Conservation (phyloP, 352 stramenopile species). For the Phytophthora tentaculata region DNA sequence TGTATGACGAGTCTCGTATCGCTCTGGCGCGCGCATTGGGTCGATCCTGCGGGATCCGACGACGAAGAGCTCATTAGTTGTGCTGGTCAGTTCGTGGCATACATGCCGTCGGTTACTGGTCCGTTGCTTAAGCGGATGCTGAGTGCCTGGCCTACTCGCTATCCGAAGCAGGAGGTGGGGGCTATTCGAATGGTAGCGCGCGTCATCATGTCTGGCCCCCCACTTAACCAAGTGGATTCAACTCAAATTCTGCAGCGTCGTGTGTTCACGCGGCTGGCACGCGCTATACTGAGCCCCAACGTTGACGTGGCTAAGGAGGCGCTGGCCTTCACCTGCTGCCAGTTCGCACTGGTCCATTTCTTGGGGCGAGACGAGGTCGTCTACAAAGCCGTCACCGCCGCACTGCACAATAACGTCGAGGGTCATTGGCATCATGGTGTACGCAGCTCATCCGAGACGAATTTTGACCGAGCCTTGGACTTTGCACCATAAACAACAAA, state of each 20-base stretch:
- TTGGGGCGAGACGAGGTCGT: constrained; percentile 66
- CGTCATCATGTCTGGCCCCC: constrained; percentile 83
- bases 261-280: constrained; percentile 68
- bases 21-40: constrained; percentile 80
- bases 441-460: constrained; percentile 62
- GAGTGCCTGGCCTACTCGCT: constrained; percentile 67
- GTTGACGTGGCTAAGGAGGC: constrained; percentile 82
- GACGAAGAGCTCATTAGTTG: constrained; percentile 86
- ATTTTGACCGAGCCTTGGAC: constrained; percentile 83
- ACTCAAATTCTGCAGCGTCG: constrained; percentile 41
- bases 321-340: constrained; percentile 82
- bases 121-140: constrained; percentile 64
- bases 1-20: constrained; percentile 68
- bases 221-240: constrained; percentile 54
- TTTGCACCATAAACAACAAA: constrained; percentile 51
- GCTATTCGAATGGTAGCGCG: constrained; percentile 85
- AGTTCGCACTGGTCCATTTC: constrained; percentile 84
- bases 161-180: constrained; percentile 72
- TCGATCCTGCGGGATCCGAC: constrained; percentile 76
- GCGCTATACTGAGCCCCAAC: constrained; percentile 63
- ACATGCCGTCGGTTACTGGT: constrained; percentile 66
- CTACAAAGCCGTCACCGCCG: constrained; percentile 67
- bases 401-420: constrained; percentile 65
- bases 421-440: constrained; percentile 81
- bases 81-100: constrained; percentile 86